Evolutionary conservation across 805 yeast genomes (phyloP), one percentile per base, ranked within the genome.

Genomic region (Blastobotrys chiropterorum): DNA sequence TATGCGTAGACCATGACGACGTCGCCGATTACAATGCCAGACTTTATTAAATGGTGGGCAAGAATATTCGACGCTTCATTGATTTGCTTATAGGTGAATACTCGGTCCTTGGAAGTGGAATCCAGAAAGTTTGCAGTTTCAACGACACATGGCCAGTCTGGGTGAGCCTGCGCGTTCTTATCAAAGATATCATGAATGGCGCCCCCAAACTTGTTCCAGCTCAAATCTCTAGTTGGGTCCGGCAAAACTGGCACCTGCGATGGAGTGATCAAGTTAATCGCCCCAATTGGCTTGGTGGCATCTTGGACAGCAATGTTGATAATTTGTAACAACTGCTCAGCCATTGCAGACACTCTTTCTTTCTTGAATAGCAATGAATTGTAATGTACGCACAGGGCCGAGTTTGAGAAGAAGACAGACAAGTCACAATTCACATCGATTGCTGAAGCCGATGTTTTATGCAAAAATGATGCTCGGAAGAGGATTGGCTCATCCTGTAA

Each of bases 1-100:
- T 92, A 88, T 21, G 99, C 97, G 66, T 94, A 94, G 60, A 95
- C 90, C 95, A 90, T 90, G 15, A 94, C 98, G 15, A 94, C 89
- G 67, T 94, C 98, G 52, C 98, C 99, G 63, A 86, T 77, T 57
- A 80, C 74, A 62, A 94, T 85, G 13, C 98, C 98, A 3, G 84
- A 80, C 21, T 78, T 71, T 53, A 87, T 83, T 61, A 94, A 76
- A 63, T 88, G 86, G 70, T 94, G 92, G 38, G 96, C 98, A 15
- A 94, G 90, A 26, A 90, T 78, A 63, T 95, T 94, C 13, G 97
- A 89, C 1, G 97, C 92, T 67, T 88, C 86, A 67, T 94, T 83
- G 62, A 94, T 92, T 67, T 92, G 97, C 62, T 74, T 75, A 68
- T 94, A 94, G 38, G 86, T 81, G 74, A 92, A 94, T 15, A 79